phyloP scores from a whole-genome alignment of 2,329 filamentous ascomycete species.

The Byssothecium circinans region DNA sequence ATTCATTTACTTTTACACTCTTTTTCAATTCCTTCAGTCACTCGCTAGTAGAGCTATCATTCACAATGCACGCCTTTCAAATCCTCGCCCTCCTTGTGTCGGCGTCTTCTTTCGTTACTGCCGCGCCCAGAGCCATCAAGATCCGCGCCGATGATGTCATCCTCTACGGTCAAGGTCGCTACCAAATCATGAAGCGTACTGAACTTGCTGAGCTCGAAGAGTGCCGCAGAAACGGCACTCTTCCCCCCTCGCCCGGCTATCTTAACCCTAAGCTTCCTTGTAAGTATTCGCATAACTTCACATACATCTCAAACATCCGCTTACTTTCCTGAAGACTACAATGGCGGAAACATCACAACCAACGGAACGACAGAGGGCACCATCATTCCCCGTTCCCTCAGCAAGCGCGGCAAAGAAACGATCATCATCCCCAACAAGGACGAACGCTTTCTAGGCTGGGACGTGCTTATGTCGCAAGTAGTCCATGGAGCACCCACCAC shows the following conservation, averaged over 20 bases:
- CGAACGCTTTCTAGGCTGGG: constrained; percentile 44
- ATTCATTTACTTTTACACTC: not conserved
- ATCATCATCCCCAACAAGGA: constrained; percentile 25
- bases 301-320: not conserved
- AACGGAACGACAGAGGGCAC: constrained; percentile 8
- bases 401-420: constrained; percentile 19
- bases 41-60: not conserved
- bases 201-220: constrained; percentile 22
- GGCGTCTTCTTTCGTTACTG: not conserved
- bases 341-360: constrained; percentile 2
- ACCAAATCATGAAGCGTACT: constrained; percentile 25
- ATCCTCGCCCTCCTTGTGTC: not conserved
- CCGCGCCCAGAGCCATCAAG: constrained; percentile 17
- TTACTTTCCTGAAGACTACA: no score
- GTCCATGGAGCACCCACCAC: constrained; percentile 31
- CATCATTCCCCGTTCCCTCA: not conserved
- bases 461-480: constrained; percentile 43
- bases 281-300: not conserved
- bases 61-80: constrained; percentile 25
- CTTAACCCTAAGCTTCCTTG: constrained; percentile 14
- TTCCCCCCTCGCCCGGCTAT: constrained; percentile 22
- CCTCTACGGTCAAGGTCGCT: constrained; percentile 27
- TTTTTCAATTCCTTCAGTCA: not conserved
- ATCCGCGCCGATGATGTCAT: constrained; percentile 28
- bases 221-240: constrained; percentile 13